phyloP scores from a whole-genome alignment of 164 flowering plant species.

The Vitis cinerea region DNA sequence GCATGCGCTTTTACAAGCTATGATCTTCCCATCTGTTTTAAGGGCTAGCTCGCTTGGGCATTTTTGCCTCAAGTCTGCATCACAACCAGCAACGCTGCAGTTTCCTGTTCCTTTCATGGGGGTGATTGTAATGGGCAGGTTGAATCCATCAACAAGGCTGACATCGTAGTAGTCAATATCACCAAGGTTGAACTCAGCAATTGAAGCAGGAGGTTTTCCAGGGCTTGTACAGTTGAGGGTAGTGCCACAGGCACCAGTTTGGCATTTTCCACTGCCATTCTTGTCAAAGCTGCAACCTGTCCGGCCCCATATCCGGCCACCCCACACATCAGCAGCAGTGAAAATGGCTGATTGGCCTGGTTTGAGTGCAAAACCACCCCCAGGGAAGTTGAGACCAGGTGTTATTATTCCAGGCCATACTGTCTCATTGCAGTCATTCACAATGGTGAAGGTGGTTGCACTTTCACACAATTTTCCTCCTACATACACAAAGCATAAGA shows the following conservation, averaged over 20 bases:
- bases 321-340: constrained; percentile 24
- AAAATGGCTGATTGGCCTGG: constrained; percentile 26
- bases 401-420: constrained; percentile 38
- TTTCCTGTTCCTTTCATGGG: constrained; percentile 29
- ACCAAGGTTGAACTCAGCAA: constrained; percentile 35
- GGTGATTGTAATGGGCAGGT: constrained; percentile 22
- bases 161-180: constrained; percentile 28
- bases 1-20: constrained; percentile 37
- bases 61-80: constrained; percentile 32
- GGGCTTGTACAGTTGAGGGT: constrained; percentile 33
- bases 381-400: constrained; percentile 7
- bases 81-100: constrained; percentile 37
- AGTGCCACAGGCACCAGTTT: constrained; percentile 33
- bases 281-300: constrained; percentile 38
- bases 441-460: constrained; percentile 24
- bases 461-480: constrained; percentile 4
- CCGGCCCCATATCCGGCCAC: constrained; percentile 41
- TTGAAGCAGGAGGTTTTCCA: constrained; percentile 23
- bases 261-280: constrained; percentile 27
- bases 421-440: constrained; percentile 34
- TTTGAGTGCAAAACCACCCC: constrained; percentile 20
- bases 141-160: constrained; percentile 39
- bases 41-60: constrained; percentile 29
- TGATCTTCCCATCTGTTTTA: constrained; percentile 20
- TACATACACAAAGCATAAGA: not conserved